These are phyloP conservation scores for Emydomyces testavorans DNA, from an alignment of 2,329 filamentous ascomycete genomes.

Conservation along the genomic window DNA sequence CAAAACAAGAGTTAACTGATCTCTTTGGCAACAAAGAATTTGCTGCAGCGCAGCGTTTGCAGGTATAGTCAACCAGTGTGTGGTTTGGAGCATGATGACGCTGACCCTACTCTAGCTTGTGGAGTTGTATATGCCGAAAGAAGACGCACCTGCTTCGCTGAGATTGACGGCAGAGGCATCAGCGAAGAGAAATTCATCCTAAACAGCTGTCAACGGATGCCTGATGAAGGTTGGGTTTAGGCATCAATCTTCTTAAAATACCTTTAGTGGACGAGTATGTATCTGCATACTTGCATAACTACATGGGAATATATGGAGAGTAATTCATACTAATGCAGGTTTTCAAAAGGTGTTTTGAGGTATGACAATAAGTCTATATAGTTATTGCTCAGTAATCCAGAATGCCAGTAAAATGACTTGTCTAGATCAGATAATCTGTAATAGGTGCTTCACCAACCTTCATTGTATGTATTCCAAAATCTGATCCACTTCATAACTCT, in stretches of 20 bases:
- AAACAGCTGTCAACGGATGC: background rate
- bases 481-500: too few species aligned
- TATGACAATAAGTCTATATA: too few species aligned
- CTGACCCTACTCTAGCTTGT: slow-evolving; percentile 50
- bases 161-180: slow-evolving; percentile 57
- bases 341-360: too few species aligned
- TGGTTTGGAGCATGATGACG: background rate
- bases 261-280: too few species aligned
- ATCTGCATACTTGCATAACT: too few species aligned
- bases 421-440: too few species aligned
- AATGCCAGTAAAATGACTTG: too few species aligned
- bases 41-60: slow-evolving; percentile 37
- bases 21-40: slow-evolving; percentile 55
- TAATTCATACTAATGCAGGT: too few species aligned
- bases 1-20: slow-evolving; percentile 52
- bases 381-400: too few species aligned
- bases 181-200: slow-evolving; percentile 49
- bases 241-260: background rate
- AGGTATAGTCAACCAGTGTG: slow-evolving; percentile 20
- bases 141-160: slow-evolving; percentile 60
- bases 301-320: too few species aligned
- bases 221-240: background rate
- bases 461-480: too few species aligned
- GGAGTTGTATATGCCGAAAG: slow-evolving; percentile 63
- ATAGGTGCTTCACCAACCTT: too few species aligned